These are phyloP conservation scores for Deinandra increscens DNA, from an alignment of 129 eudicot species.

Conservation along the genomic window DNA sequence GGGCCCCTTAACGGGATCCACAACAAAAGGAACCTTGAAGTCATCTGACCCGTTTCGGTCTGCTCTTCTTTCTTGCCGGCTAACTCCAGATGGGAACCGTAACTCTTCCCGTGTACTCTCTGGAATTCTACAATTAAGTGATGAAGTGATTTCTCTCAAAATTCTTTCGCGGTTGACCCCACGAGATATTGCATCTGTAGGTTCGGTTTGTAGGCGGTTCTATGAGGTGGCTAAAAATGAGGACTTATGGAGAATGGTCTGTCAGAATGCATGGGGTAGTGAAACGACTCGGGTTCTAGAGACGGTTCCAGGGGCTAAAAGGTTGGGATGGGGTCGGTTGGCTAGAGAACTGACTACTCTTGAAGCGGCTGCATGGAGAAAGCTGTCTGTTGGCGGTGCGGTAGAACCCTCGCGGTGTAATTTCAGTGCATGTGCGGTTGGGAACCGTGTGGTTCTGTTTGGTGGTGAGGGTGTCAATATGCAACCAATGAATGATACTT, in stretches of 20 bases:
- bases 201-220: conserved; percentile 66
- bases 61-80: conserved; percentile 47
- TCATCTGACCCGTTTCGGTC: conserved; percentile 51
- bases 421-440: conserved; percentile 95
- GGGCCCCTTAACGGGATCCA: conserved; percentile 77
- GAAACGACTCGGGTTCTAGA: conserved; percentile 78
- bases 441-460: too few species aligned
- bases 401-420: conserved; percentile 95
- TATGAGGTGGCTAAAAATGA: conserved; percentile 71
- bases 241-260: conserved; percentile 88
- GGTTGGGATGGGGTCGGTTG: conserved; percentile 88
- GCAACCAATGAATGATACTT: conserved; percentile 93
- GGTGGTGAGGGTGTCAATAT: too few species aligned
- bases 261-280: conserved; percentile 94
- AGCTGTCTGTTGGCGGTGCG: conserved; percentile 72
- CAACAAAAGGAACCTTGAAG: conserved; percentile 48
- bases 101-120: conserved; percentile 49
- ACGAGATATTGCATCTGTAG: conserved; percentile 84
- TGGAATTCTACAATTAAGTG: conserved; percentile 78
- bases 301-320: conserved; percentile 81
- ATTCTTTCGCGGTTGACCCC: conserved; percentile 79
- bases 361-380: conserved; percentile 93
- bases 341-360: conserved; percentile 90
- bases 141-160: conserved; percentile 68
- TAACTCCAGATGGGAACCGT: conserved; percentile 42